Evolutionary conservation across 2,329 filamentous ascomycete genomes (phyloP).

Genomic region (Fusarium chaquense): DNA sequence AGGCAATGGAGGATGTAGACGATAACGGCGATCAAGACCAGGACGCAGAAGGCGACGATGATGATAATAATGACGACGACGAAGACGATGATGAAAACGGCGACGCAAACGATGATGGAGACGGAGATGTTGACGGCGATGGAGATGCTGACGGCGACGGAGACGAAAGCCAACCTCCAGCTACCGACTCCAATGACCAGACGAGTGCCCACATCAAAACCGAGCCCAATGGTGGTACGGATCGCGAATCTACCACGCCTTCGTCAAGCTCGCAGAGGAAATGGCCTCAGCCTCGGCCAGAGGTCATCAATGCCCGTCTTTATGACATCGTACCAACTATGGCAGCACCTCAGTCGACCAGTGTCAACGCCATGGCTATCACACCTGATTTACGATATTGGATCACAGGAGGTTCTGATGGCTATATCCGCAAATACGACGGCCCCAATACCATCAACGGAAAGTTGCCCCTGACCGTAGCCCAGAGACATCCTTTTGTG

Average conservation of each 20-base stretch:
- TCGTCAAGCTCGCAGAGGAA: slow-evolving; percentile 38
- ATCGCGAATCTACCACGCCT: slow-evolving; percentile 49
- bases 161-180: slow-evolving; percentile 47
- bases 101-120: slow-evolving; percentile 54
- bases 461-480: slow-evolving; percentile 92
- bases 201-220: slow-evolving; percentile 54
- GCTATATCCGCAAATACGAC: slow-evolving; percentile 97
- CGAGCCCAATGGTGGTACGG: slow-evolving; percentile 42
- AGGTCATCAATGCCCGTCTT: slow-evolving; percentile 80
- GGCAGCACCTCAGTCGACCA: slow-evolving; percentile 94
- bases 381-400: slow-evolving; percentile 96
- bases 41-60: slow-evolving; percentile 50
- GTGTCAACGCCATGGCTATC: slow-evolving; percentile 90
- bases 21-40: slow-evolving; percentile 52
- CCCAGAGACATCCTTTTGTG: slow-evolving; percentile 95
- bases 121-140: slow-evolving; percentile 53
- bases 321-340: slow-evolving; percentile 99
- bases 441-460: slow-evolving; percentile 95
- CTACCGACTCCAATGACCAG: slow-evolving; percentile 48
- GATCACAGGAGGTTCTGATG: slow-evolving; percentile 92
- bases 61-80: slow-evolving; percentile 48
- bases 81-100: slow-evolving; percentile 19
- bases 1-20: slow-evolving; percentile 67
- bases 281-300: slow-evolving; percentile 76
- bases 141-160: slow-evolving; percentile 54